phyloP scores from a whole-genome alignment of 1,284 basidiomycete genomes.

The Ceratobasidium papillatum region DNA sequence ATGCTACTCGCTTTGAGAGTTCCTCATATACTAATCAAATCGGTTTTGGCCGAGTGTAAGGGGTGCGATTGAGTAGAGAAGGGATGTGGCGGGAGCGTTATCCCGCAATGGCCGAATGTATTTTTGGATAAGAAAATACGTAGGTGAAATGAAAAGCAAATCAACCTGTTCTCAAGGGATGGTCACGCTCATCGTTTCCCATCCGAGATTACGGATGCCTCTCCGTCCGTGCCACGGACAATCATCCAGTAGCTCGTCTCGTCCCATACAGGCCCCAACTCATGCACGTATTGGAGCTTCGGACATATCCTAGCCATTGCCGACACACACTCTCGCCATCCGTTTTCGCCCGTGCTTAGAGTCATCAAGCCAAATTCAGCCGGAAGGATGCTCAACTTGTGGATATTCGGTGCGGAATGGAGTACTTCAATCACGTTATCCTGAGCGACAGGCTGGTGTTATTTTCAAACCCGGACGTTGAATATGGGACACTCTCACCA shows the following conservation, averaged over 20 bases:
- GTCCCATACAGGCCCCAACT: not conserved
- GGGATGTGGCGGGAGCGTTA: no score
- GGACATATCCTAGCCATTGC: not conserved
- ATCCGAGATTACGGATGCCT: not conserved
- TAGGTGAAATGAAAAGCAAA: no score
- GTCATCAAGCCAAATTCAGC: not conserved
- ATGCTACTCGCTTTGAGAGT: no score
- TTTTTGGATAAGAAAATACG: no score
- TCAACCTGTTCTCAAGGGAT: no score
- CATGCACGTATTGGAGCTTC: not conserved
- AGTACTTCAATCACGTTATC: not conserved
- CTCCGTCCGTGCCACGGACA: not conserved
- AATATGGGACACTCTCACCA: no score
- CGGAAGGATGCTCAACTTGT: not conserved
- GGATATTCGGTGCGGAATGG: not conserved
- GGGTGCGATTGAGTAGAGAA: no score
- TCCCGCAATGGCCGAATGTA: no score
- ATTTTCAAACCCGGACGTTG: no score
- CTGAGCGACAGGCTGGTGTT: no score
- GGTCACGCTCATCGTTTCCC: not conserved
- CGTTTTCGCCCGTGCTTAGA: not conserved
- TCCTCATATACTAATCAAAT: no score
- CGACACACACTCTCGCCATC: not conserved
- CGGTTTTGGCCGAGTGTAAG: no score
- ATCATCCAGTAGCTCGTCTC: not conserved